Conservation (phyloP, 2,329 filamentous ascomycete genomes). For the Paecilomyces formosus region DNA sequence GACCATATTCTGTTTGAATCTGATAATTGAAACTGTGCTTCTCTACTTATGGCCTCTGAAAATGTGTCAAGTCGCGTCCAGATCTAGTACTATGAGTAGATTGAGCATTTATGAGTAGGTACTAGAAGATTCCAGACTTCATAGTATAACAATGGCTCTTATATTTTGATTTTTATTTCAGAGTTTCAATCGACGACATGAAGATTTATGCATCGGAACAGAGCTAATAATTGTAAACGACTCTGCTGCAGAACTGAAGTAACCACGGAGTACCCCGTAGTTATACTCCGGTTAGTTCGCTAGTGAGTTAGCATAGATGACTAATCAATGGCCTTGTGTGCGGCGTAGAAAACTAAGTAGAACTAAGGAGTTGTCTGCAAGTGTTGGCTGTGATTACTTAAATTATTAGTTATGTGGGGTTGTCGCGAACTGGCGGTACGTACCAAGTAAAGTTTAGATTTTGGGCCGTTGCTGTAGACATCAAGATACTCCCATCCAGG, state of each 20-base stretch:
- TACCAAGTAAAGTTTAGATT: background rate
- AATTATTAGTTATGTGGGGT: background rate
- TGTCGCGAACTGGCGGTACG: background rate
- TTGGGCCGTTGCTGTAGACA: background rate
- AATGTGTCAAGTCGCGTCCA: too few relatives aligned
- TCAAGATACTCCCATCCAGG: background rate
- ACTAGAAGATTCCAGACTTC: too few relatives aligned
- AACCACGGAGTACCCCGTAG: too few relatives aligned
- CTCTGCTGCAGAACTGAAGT: too few relatives aligned
- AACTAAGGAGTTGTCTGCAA: background rate
- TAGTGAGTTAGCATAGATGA: background rate
- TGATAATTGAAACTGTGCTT: too few relatives aligned
- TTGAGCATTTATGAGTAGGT: too few relatives aligned
- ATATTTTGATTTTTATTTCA: too few relatives aligned
- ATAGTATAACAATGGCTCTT: too few relatives aligned
- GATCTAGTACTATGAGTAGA: too few relatives aligned
- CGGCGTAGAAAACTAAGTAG: background rate
- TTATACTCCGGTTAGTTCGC: too few relatives aligned
- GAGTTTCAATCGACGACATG: background rate
- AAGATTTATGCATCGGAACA: background rate
- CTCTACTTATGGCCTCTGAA: too few relatives aligned
- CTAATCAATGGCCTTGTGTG: background rate
- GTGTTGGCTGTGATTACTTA: background rate
- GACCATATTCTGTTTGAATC: too few relatives aligned
- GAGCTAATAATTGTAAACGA: background rate